These are phyloP conservation scores for Hemileccinum impolitum DNA, from an alignment of 768 basidiomycete species.

Conservation along the genomic window DNA sequence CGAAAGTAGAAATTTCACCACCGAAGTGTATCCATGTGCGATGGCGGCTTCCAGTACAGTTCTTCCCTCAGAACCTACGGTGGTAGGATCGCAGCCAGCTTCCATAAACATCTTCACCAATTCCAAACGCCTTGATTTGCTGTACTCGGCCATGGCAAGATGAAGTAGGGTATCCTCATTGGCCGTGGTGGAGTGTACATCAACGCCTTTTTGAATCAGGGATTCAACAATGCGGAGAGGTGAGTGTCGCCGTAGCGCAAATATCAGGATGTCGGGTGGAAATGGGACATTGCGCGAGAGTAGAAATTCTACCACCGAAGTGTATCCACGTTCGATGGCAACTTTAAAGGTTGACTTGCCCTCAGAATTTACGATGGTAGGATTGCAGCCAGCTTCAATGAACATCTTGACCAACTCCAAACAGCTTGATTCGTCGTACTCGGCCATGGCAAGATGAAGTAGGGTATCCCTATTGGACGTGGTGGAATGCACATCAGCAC, in stretches of 20 bases:
- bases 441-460: not conserved
- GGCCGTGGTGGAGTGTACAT: not conserved
- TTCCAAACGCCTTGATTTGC: too few species aligned
- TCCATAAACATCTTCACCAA: too few species aligned
- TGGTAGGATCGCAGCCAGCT: too few species aligned
- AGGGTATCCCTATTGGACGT: not conserved
- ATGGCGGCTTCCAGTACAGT: too few species aligned
- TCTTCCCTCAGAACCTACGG: too few species aligned
- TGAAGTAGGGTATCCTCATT: not conserved
- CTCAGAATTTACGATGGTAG: not conserved
- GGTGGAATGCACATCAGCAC: not conserved
- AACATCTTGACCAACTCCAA: not conserved
- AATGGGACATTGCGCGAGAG: not conserved
- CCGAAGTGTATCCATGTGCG: too few species aligned
- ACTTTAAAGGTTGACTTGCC: not conserved
- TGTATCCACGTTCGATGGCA: not conserved
- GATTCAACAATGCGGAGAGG: not conserved
- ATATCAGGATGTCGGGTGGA: not conserved
- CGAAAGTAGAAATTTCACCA: too few species aligned
- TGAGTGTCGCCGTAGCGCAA: too few species aligned
- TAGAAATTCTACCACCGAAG: not conserved
- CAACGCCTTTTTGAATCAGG: not conserved
- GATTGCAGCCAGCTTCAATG: not conserved
- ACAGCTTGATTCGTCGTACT: not conserved
- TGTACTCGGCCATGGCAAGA: not conserved